Evolutionary conservation across 768 basidiomycete genomes (phyloP).

Genomic region (Omphalotus guepiniiformis): DNA sequence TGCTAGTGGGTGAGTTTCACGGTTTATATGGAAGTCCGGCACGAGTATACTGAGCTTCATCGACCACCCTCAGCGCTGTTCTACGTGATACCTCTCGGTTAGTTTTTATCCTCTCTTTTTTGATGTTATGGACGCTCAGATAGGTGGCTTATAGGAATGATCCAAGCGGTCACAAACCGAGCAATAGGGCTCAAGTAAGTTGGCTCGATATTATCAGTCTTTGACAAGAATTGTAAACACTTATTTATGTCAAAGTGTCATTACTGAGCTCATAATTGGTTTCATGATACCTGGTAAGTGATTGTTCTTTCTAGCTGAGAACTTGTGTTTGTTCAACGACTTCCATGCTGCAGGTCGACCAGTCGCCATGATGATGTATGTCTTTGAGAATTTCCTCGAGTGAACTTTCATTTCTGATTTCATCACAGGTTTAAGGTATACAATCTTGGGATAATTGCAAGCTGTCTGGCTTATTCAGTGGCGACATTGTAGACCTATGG

Average conservation of each 20-base stretch:
- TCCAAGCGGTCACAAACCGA: constrained; percentile 37
- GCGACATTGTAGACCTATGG: constrained; percentile 29
- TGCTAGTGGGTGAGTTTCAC: constrained; percentile 17
- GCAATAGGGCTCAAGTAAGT: constrained; percentile 29
- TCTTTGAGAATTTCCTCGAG: background rate
- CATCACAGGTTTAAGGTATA: constrained; percentile 11
- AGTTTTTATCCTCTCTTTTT: constrained; percentile 12
- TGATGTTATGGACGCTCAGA: constrained; percentile 1
- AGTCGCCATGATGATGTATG: constrained; percentile 32
- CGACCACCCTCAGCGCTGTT: constrained; percentile 18
- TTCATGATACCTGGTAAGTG: constrained; percentile 26
- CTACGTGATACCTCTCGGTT: constrained; percentile 32
- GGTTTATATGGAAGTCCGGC: constrained; percentile 8
- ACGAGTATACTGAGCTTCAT: background rate
- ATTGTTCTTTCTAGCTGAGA: background rate
- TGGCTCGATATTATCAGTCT: constrained; percentile 16
- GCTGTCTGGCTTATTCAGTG: too few species aligned
- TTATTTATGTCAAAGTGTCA: constrained; percentile 18
- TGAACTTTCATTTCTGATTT: background rate
- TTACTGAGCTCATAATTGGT: constrained; percentile 36
- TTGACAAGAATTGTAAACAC: background rate
- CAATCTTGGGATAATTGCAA: too few species aligned
- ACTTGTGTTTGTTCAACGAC: background rate
- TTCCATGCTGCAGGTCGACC: constrained; percentile 23
- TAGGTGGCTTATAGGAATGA: constrained; percentile 24